Base-by-base conservation (phyloP, 768 basidiomycete genomes). In the Boletellus emodensis region DNA sequence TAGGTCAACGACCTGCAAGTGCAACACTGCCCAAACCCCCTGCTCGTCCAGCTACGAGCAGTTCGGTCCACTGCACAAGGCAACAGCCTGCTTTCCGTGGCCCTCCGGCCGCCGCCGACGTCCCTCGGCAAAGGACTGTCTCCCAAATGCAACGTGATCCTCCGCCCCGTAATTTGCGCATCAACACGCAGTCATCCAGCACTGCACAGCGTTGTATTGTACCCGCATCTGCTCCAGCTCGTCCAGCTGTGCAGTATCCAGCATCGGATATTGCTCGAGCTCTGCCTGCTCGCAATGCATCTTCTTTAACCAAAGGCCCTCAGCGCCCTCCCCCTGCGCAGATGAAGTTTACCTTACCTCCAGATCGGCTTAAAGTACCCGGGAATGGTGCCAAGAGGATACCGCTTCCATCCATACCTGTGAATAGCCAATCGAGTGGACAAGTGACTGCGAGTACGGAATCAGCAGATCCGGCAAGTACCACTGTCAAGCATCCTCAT, bases 341-440 rank as follows among this genome's bases (percentile, higher is more conserved):
- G 48, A 48, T 67, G 8, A 62, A 53, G 44, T 11, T 56, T 48
- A 56, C 58, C 20, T 38, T 49, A 39, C 50, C 59, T 46, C 48
- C 48, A 1, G 58, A 63, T 42, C 63, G 58, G 18, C 53, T 66
- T 44, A 67, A 64, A 36, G 47, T 55, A 10, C 56, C 64, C 1
- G 63, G 66, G 4, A 62, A 62, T 38, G 67, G 69, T 24, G 69
- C 67, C 9, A 57, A 67, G 49, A 69, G 67, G 44, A 46, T 68
- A 46, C 67, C 67, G 9, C 62, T 70, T 45, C 67, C 65, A 17
- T 9, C 61, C 14, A 46, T 40, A 13, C 49, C 54, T 5, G 46
- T 33, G 33, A 44, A 33, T 13, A 51, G 26, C 10, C 45, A 40
- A 4, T 4, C 47, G 26, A 20, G 39, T 35, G 53, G 46, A 37